Percentiles rank a stretch among this genome's conserved stretches.
These are phyloP conservation scores for Protomyces gravidus DNA, from an alignment of 1,139 yeast species.

Conservation along the genomic window DNA sequence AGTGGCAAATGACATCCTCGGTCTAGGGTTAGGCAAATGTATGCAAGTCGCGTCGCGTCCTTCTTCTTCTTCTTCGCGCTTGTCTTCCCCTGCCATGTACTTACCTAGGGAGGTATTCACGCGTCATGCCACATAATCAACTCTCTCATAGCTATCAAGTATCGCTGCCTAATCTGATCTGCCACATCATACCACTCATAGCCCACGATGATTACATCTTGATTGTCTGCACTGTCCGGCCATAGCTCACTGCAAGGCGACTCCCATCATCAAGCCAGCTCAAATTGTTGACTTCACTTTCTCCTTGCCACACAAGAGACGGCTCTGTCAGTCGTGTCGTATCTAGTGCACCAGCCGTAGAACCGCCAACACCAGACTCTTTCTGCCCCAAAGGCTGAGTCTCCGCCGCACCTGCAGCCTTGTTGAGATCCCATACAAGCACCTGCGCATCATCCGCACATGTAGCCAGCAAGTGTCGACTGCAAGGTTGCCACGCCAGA, in stretches of 20 bases:
- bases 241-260: constrained; percentile 78
- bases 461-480: constrained; percentile 58
- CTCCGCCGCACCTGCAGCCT: too few species aligned
- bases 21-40: not conserved
- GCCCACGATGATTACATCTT: too few species aligned
- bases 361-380: constrained; percentile 25
- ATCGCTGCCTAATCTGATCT: too few species aligned
- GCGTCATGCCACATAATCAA: too few species aligned
- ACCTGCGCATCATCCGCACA: constrained; percentile 93
- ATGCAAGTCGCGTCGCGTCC: too few species aligned
- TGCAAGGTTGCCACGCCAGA: constrained; percentile 78
- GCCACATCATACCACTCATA: too few species aligned
- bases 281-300: constrained; percentile 66
- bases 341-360: constrained; percentile 40
- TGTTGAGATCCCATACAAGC: constrained; percentile 68
- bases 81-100: too few species aligned
- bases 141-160: too few species aligned
- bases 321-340: constrained; percentile 18
- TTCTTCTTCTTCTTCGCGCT: too few species aligned
- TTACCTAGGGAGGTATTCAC: too few species aligned
- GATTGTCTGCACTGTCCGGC: constrained; percentile 75
- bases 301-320: constrained; percentile 45
- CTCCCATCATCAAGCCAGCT: constrained; percentile 70
- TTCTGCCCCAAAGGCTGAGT: constrained; percentile 1
- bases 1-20: not conserved